Conservation (phyloP, 805 yeast species). For the Torulaspora delbrueckii region DNA sequence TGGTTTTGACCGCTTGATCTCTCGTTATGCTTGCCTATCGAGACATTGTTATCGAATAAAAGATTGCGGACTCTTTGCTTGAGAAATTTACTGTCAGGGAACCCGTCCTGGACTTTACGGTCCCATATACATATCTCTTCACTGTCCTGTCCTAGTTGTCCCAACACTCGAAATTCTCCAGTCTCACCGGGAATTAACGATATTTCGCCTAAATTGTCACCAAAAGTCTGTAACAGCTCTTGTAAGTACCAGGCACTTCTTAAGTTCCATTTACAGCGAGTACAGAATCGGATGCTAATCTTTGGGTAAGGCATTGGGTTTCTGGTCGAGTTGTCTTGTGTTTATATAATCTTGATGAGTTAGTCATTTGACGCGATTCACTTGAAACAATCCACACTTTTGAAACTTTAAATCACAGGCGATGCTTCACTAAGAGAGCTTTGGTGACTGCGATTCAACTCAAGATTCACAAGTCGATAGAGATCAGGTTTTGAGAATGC, state of each 20-base stretch:
- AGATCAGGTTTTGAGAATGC: conserved; percentile 17
- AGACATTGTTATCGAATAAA: conserved; percentile 17
- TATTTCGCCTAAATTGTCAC: conserved; percentile 50
- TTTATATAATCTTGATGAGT: background rate
- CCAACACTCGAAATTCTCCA: conserved; percentile 59
- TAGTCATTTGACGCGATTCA: conserved; percentile 1
- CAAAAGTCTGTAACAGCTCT: conserved; percentile 80
- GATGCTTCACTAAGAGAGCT: background rate
- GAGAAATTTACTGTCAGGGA: conserved; percentile 79
- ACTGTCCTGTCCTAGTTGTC: conserved; percentile 33
- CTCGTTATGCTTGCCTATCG: conserved; percentile 25
- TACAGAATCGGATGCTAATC: conserved; percentile 69
- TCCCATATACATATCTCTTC: conserved; percentile 50
- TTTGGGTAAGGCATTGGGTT: conserved; percentile 46
- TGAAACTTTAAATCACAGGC: background rate
- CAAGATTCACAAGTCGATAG: background rate
- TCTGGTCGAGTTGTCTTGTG: background rate
- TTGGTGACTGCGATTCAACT: background rate
- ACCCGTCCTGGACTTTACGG: conserved; percentile 59
- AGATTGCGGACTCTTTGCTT: conserved; percentile 61
- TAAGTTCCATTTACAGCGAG: conserved; percentile 82
- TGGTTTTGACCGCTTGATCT: conserved; percentile 7
- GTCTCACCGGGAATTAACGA: conserved; percentile 44
- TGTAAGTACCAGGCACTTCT: conserved; percentile 86
- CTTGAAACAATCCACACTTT: conserved; percentile 1